Percentiles rank a stretch among this genome's conserved stretches.
Evolutionary conservation across 2,329 filamentous ascomycete genomes (phyloP).

Genomic region (Geosmithia morbida): DNA sequence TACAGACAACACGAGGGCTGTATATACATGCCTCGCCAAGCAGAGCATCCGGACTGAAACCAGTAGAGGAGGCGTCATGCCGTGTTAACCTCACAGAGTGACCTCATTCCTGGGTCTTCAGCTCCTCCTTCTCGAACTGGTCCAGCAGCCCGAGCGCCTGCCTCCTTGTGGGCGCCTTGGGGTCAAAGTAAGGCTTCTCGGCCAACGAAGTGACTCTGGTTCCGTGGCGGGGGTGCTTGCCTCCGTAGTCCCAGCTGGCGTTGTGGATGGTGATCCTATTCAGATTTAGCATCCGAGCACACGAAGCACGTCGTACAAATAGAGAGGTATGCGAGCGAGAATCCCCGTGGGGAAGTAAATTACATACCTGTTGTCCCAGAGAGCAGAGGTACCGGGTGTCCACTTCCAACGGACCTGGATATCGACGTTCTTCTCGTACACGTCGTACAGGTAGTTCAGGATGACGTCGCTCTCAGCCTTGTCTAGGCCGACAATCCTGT

Average conservation of each 20-base stretch:
- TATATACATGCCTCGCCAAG: too few species aligned
- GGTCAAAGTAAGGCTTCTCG: slow-evolving; percentile 56
- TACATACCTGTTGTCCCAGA: slow-evolving; percentile 48
- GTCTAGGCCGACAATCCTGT: slow-evolving; percentile 38
- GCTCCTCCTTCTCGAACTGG: slow-evolving; percentile 26
- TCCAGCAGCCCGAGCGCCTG: slow-evolving; percentile 51
- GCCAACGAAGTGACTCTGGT: slow-evolving; percentile 57
- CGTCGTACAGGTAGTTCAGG: slow-evolving; percentile 30
- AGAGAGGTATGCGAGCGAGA: too few species aligned
- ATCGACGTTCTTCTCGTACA: slow-evolving; percentile 40
- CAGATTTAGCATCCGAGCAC: background rate
- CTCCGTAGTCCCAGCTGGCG: slow-evolving; percentile 60
- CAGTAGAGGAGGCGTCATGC: background rate
- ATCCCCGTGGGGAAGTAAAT: slow-evolving; percentile 10
- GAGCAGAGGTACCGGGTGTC: slow-evolving; percentile 38
- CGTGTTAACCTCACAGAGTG: background rate
- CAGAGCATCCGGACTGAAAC: background rate
- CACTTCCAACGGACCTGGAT: slow-evolving; percentile 39
- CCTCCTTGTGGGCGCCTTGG: slow-evolving; percentile 48
- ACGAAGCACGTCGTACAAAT: background rate
- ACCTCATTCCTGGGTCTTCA: slow-evolving; percentile 3
- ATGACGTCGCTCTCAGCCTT: slow-evolving; percentile 37
- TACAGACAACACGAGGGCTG: too few species aligned
- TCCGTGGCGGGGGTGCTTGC: slow-evolving; percentile 51
- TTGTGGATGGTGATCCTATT: slow-evolving; percentile 57